phyloP scores from a whole-genome alignment of 768 basidiomycete species.

The Mycena olivaceomarginata region DNA sequence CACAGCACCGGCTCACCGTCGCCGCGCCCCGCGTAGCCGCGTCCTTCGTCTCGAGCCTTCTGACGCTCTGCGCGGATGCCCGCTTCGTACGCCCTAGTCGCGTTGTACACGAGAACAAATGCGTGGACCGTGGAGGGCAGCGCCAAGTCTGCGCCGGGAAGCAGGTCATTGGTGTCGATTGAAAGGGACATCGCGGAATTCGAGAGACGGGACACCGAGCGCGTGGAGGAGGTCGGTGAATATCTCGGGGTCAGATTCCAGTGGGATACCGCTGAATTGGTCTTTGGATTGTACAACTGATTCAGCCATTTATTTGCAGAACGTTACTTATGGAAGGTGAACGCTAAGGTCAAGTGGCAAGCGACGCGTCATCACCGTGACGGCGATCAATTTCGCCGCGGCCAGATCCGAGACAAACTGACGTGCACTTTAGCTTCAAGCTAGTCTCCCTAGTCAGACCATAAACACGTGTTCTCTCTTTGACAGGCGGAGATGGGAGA shows the following conservation, averaged over 20 bases:
- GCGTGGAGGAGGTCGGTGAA: conserved; percentile 43
- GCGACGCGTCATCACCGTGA: too few relatives aligned
- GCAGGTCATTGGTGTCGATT: conserved; percentile 31
- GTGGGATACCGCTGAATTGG: conserved; percentile 38
- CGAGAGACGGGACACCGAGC: conserved; percentile 39
- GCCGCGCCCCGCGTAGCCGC: conserved; percentile 36
- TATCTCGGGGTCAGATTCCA: conserved; percentile 46
- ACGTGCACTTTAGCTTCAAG: too few relatives aligned
- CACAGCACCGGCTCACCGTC: conserved; percentile 38
- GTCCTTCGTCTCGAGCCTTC: conserved; percentile 36
- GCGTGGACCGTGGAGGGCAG: conserved; percentile 38
- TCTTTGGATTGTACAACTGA: background rate
- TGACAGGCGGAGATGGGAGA: too few relatives aligned
- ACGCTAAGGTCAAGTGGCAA: too few relatives aligned
- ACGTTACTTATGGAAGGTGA: too few relatives aligned
- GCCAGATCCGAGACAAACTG: too few relatives aligned
- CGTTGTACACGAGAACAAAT: conserved; percentile 37
- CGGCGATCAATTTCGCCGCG: too few relatives aligned
- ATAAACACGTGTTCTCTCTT: too few relatives aligned
- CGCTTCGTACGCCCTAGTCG: conserved; percentile 36
- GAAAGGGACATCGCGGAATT: conserved; percentile 41
- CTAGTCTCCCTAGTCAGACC: too few relatives aligned
- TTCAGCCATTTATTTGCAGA: background rate
- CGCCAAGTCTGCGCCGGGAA: conserved; percentile 19
- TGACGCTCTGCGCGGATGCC: conserved; percentile 32